Evolutionary conservation across 441 rosid genomes (phyloP).

Genomic region (Populus tomentosa): DNA sequence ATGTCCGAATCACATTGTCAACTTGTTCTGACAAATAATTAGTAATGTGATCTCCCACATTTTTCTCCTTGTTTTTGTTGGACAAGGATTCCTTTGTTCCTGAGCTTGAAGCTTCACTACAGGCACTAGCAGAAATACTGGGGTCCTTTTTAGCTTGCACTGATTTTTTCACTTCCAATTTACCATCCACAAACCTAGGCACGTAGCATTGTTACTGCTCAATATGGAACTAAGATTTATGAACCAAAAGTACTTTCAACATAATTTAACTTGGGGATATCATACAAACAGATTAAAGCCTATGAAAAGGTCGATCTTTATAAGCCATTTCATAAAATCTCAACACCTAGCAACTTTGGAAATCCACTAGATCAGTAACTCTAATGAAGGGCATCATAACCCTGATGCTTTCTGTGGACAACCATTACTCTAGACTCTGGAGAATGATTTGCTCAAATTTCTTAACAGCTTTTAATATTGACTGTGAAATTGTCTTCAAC

Average conservation of each 20-base stretch:
- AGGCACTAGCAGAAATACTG: constrained; percentile 21
- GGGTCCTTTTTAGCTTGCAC: constrained; percentile 28
- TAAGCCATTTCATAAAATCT: constrained; percentile 4
- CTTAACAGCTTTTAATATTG: neutral
- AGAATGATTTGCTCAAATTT: neutral
- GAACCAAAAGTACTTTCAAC: constrained; percentile 1
- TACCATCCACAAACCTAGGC: constrained; percentile 68
- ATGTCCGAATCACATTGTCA: constrained; percentile 39
- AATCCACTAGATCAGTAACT: neutral
- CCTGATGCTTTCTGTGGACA: neutral
- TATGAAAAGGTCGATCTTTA: neutral
- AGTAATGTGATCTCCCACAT: constrained; percentile 39
- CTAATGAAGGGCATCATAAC: neutral
- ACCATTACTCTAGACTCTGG: neutral
- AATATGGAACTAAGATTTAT: constrained; percentile 8
- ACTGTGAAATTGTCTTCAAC: neutral
- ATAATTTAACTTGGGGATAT: neutral
- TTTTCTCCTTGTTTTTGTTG: constrained; percentile 29
- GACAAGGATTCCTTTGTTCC: constrained; percentile 23
- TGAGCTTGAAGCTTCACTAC: constrained; percentile 34
- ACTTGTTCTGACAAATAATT: constrained; percentile 47
- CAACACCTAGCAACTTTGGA: neutral
- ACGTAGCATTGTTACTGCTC: constrained; percentile 18
- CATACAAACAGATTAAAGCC: neutral
- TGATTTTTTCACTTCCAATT: constrained; percentile 37